Evolutionary conservation across 345 rosid genomes (phyloP), one percentile per base, ranked within the genome.

Genomic region (Populus nigra): DNA sequence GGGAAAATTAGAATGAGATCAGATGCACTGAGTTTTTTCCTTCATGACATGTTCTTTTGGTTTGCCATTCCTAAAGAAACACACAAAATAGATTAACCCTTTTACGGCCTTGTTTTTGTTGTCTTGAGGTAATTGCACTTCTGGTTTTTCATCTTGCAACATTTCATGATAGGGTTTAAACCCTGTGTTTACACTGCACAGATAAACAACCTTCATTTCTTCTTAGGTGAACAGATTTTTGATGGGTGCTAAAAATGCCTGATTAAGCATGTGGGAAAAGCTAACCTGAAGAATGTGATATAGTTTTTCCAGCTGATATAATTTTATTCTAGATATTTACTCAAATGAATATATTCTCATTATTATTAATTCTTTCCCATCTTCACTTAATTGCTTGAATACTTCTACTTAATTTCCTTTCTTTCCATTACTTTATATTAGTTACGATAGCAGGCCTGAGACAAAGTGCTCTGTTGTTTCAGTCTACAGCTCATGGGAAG

Each of bases 401-500:
- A 47, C 50, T 13, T 47, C 50, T 47, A 47, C 6, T 47, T 16
- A 47, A 47, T 47, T 47, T 15, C 17, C 50, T 12, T 15, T 47
- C 16, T 13, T 45, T 45, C 50, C 50, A 45, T 13, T 15, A 45
- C 50, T 45, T 31, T 33, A 4, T 47, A 47, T 4, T 47, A 47
- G 50, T 39, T 7, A 27, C 3, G 12, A 6, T 25, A 47, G 29
- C 0, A n/a, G 23, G 15, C 47, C 25, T 55, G 50, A 15, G 69
- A 62, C 61, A 2, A 23, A 47, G 59, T 16, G 27, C 35, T 68
- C 65, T 63, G 47, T 65, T 68, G 73, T 68, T 71, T 82, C 86
- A 94, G 97, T 94, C 61, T 91, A 91, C 84, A 92, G 97, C 76
- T 88, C 96, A 39, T 89, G 92, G 89, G 97, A 94, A 38, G 93